Evolutionary conservation across 208 protist species (phyloP).

Genomic region (Endotrypanum monterogeii): DNA sequence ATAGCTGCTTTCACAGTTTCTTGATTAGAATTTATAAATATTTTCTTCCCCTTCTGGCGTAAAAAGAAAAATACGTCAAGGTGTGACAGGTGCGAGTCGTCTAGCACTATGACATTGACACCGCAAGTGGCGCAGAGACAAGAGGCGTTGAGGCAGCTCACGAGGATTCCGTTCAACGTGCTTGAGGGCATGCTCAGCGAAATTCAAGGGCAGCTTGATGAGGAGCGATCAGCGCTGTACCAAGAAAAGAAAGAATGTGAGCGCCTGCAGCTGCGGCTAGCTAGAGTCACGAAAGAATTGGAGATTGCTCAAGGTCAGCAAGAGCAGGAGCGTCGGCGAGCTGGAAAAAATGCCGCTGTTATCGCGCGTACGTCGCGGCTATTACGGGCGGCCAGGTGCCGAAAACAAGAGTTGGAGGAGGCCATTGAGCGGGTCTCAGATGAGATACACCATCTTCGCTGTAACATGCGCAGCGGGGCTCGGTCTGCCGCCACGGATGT

Average conservation of each 20-base stretch:
- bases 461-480: not conserved
- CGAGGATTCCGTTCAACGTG: constrained; percentile 56
- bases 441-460: constrained; percentile 5
- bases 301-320: not conserved
- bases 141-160: not conserved
- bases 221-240: not conserved
- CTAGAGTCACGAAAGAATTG: not conserved
- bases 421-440: constrained; percentile 1
- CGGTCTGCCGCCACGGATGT: not conserved
- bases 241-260: not conserved
- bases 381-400: constrained; percentile 1
- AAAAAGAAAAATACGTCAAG: not conserved
- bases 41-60: not conserved
- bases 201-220: constrained; percentile 7
- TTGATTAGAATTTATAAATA: too few species aligned
- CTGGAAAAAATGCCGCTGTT: not conserved
- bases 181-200: constrained; percentile 61
- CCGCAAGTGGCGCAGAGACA: constrained; percentile 1
- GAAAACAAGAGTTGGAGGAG: constrained; percentile 2
- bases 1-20: not conserved
- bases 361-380: constrained; percentile 1
- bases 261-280: not conserved
- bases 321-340: not conserved
- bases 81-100: too few species aligned
- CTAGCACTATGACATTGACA: not conserved